Evolutionary conservation across 768 basidiomycete species (phyloP).

Genomic region (Xerocomellus amylosporus): DNA sequence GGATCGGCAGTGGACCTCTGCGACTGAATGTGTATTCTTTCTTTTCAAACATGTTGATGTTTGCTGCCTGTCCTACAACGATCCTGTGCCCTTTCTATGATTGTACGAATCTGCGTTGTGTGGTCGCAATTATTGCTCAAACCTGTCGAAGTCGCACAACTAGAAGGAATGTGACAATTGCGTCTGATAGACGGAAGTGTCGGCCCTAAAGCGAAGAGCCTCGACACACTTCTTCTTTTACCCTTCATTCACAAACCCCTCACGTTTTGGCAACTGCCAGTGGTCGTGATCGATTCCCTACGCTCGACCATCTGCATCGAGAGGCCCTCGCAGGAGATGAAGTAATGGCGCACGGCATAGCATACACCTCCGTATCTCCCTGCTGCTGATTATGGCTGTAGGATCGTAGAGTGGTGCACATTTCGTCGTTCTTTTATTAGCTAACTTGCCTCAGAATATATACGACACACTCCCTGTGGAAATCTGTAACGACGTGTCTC

Average conservation of each 20-base stretch:
- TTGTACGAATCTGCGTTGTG: neutral
- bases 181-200: constrained; percentile 2
- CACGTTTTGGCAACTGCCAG: constrained; percentile 45
- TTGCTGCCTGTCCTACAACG: neutral
- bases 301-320: constrained; percentile 42
- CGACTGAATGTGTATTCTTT: constrained; percentile 43
- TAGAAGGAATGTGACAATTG: no score
- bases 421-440: constrained; percentile 26
- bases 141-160: neutral
- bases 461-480: no score
- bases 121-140: neutral
- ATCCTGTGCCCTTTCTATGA: neutral
- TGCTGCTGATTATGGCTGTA: constrained; percentile 52
- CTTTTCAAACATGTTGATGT: neutral
- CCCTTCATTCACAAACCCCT: constrained; percentile 34
- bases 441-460: neutral
- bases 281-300: constrained; percentile 38
- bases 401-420: constrained; percentile 90
- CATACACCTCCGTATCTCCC: constrained; percentile 88
- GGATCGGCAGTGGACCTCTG: constrained; percentile 69
- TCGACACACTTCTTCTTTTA: neutral
- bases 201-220: constrained; percentile 36
- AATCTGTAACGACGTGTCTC: neutral
- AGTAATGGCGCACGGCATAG: constrained; percentile 87
- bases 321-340: constrained; percentile 87